Evolutionary conservation across 306 rosid genomes (phyloP).

Genomic region (Echinosophora koreensis): DNA sequence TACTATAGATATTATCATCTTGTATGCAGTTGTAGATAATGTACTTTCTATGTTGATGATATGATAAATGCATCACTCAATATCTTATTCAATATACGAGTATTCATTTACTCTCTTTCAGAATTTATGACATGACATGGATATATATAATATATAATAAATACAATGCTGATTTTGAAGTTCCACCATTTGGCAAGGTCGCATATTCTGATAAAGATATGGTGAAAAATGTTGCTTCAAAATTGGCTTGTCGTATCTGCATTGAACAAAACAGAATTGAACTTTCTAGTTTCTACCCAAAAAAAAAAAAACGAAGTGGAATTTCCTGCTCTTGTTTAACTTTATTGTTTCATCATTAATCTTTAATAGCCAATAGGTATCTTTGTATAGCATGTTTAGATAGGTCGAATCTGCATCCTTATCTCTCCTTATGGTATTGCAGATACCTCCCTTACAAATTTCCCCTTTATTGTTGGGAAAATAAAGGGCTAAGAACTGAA

Average conservation of each 20-base stretch:
- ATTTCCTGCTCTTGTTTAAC: neutral
- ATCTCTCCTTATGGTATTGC: neutral
- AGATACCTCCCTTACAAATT: neutral
- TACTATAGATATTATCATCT: constrained; percentile 29
- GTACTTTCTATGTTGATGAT: neutral
- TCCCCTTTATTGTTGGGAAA: neutral
- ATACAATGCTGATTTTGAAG: neutral
- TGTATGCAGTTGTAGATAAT: constrained; percentile 39
- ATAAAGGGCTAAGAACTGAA: neutral
- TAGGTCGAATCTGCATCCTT: constrained; percentile 10
- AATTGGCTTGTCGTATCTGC: neutral
- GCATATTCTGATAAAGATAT: neutral
- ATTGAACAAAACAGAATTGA: neutral
- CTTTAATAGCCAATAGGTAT: neutral
- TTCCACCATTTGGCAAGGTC: neutral
- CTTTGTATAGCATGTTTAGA: neutral
- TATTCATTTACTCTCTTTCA: constrained; percentile 1
- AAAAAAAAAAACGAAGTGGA: neutral
- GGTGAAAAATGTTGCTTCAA: neutral
- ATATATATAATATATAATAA: neutral
- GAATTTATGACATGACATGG: constrained; percentile 2
- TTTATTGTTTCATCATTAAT: neutral
- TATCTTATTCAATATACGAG: constrained; percentile 4
- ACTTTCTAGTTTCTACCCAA: too few species aligned
- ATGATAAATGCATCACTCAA: constrained; percentile 16